Conservation (phyloP, 2,329 filamentous ascomycete genomes). For the Cordyceps pruinosa region DNA sequence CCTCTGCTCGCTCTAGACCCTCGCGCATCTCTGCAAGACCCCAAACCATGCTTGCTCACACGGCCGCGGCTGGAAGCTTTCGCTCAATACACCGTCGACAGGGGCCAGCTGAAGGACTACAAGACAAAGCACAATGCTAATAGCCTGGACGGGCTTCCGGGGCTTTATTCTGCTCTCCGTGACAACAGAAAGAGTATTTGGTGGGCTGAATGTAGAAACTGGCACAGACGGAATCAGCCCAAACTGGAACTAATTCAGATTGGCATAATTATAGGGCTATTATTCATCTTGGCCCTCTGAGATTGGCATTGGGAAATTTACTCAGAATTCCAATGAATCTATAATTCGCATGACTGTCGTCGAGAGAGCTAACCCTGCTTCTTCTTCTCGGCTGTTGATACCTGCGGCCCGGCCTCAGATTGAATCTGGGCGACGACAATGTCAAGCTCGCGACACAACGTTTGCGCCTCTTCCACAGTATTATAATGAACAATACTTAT, state of each 20-base stretch:
- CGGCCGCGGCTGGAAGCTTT: neutral
- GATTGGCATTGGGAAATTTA: neutral
- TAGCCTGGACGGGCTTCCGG: neutral
- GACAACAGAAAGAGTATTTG: neutral
- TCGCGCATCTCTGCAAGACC: neutral
- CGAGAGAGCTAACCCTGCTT: neutral
- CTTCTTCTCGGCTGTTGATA: neutral
- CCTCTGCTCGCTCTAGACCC: neutral
- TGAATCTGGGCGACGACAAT: neutral
- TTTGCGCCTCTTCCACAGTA: slow-evolving; percentile 1
- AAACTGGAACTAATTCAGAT: neutral
- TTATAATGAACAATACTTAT: neutral
- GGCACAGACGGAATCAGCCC: neutral
- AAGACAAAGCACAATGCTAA: neutral
- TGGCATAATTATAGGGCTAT: neutral
- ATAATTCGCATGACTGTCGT: too few species aligned
- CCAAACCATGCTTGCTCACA: neutral
- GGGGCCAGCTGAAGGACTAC: neutral
- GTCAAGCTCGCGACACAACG: neutral
- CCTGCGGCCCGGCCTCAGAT: neutral
- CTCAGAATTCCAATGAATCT: neutral
- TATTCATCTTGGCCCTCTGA: neutral
- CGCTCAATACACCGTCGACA: neutral
- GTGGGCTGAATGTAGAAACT: neutral
- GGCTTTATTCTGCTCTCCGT: neutral